Conservation (phyloP, 371 early-diverging fungal species). For the Mucor saturninus region DNA sequence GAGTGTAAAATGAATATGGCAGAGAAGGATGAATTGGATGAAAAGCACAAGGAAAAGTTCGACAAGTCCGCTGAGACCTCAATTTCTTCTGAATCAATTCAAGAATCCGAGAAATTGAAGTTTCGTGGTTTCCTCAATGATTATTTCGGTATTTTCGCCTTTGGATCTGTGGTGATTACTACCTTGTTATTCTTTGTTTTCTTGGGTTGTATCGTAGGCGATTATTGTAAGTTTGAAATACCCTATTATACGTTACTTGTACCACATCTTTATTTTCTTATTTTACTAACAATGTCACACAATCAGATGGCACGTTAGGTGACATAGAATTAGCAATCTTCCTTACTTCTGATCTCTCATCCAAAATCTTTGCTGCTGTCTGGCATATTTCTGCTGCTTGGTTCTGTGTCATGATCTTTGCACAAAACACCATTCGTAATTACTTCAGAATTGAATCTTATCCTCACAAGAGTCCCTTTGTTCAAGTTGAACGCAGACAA, state of each 20-base stretch:
- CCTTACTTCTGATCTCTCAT: constrained; percentile 57
- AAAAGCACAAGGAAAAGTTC: constrained; percentile 5
- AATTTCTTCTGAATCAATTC: constrained; percentile 32
- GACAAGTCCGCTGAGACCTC: constrained; percentile 13
- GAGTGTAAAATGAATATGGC: constrained; percentile 22
- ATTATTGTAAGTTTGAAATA: constrained; percentile 62
- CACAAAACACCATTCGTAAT: constrained; percentile 51
- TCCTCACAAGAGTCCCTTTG: constrained; percentile 52
- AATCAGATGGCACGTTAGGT: constrained; percentile 47
- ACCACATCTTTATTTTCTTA: constrained; percentile 5
- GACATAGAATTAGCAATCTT: constrained; percentile 46
- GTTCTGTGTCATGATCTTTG: constrained; percentile 58
- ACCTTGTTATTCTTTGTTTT: constrained; percentile 71
- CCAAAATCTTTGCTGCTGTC: constrained; percentile 62
- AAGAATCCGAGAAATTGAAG: constrained; percentile 50
- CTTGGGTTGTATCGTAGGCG: constrained; percentile 69
- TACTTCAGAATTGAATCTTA: constrained; percentile 63
- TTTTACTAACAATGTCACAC: constrained; percentile 16
- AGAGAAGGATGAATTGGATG: not conserved
- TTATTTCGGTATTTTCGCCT: constrained; percentile 57
- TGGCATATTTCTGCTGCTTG: constrained; percentile 72
- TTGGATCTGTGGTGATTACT: constrained; percentile 55
- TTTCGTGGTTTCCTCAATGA: constrained; percentile 71
- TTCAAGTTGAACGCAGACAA: constrained; percentile 69
- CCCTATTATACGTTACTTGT: not conserved